These are phyloP conservation scores for Amanita molliuscula DNA, from an alignment of 768 basidiomycete species.

Conservation along the genomic window DNA sequence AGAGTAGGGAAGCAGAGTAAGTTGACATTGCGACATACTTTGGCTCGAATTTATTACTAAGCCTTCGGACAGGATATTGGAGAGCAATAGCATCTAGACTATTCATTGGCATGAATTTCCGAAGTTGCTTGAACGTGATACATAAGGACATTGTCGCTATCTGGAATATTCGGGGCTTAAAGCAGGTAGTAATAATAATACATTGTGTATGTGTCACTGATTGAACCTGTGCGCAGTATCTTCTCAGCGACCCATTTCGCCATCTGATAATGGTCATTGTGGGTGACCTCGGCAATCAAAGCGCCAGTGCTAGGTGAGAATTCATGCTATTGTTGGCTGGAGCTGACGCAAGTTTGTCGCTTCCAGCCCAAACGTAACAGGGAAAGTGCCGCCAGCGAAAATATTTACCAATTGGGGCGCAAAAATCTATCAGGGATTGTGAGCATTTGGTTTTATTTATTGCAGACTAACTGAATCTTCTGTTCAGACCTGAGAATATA, in stretches of 20 bases:
- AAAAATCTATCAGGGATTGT: background rate
- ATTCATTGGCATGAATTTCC: background rate
- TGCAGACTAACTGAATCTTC: background rate
- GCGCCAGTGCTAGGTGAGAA: background rate
- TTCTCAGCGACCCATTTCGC: background rate
- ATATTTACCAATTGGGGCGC: background rate
- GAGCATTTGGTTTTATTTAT: background rate
- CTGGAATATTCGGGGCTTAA: slow-evolving; percentile 1
- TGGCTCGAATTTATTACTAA: background rate
- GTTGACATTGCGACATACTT: background rate
- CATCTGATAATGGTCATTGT: background rate
- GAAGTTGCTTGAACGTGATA: background rate
- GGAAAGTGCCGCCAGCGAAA: background rate
- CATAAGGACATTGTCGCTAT: slow-evolving; percentile 2
- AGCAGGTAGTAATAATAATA: background rate
- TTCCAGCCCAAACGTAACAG: background rate
- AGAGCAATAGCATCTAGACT: background rate
- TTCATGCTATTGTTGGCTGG: background rate
- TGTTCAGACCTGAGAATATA: background rate
- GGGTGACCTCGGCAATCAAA: background rate
- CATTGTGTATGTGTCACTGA: background rate
- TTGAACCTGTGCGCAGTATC: background rate
- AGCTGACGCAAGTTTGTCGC: no score
- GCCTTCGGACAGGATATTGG: background rate
- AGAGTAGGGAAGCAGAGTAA: slow-evolving; percentile 4